phyloP scores from a whole-genome alignment of 306 rosid species.

The Prunus mongolica region DNA sequence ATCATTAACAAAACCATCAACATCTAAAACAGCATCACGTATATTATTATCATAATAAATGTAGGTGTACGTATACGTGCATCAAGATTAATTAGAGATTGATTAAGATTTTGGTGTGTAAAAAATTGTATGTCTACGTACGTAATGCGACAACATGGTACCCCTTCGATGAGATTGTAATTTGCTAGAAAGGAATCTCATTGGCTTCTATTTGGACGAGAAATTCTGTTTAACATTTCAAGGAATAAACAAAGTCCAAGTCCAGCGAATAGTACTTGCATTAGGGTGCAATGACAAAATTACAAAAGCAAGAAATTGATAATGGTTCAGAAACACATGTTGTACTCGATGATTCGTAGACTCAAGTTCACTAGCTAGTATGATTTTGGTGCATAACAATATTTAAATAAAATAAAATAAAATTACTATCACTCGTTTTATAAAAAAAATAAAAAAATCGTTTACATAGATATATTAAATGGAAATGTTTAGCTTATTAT shows the following conservation, averaged over 20 bases:
- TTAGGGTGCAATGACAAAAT: background rate
- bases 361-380: no score
- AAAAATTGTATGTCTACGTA: background rate
- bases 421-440: no score
- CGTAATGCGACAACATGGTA: conserved; percentile 10
- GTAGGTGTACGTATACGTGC: background rate
- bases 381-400: no score
- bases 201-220: conserved; percentile 15
- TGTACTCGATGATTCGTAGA: no score
- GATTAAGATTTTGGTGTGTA: background rate
- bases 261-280: background rate
- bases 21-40: background rate
- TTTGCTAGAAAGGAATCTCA: conserved; percentile 23
- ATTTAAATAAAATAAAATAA: no score
- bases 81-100: conserved; percentile 15
- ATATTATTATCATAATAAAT: no score
- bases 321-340: no score
- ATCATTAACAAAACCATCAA: background rate
- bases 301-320: background rate
- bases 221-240: background rate
- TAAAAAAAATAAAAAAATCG: no score
- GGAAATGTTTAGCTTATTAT: no score
- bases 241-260: background rate
- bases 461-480: no score
- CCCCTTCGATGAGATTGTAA: background rate